Evolutionary conservation across 129 eudicot species (phyloP), one percentile per base, ranked within the genome.

Genomic region (Artemisia tridentata): DNA sequence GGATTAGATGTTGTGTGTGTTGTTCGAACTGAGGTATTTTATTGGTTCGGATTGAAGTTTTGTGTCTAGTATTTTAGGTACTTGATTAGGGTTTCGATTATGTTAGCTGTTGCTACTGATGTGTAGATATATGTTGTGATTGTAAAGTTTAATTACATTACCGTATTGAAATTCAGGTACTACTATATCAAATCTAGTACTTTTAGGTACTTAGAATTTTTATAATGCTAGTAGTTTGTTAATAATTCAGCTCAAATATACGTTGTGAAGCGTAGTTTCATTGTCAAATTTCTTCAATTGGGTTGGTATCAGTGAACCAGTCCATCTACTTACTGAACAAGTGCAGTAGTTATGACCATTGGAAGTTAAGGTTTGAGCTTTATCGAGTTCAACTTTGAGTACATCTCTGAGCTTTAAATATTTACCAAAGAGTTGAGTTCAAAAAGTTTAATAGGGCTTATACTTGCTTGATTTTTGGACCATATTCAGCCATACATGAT

Each of bases 21-120:
- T 51, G 20, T 52, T 31, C 2, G 11, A 21, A 38, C 11, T 38
- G 45, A 38, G 2, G 11, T 38, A 38, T 50, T 48, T 6, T 48
- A 1, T 25, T 16, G 62, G 51, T 16, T 4, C 6, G 4, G 10
- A 38, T 38, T 38, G 11, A 38, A 38, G 29, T 68, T 23, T 15
- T 15, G n/a, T 18, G 18, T 64, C 4, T 41, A 50, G 68, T 63
- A 63, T 27, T 55, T 55, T 63, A 63, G 13, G 68, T 38, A 38
- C 45, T 38, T 38, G 45, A 38, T 38, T 38, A 38, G 10, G 45
- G 45, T 38, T 38, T 38, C 45, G 45, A 38, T 38, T 38, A 6
- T 7, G 45, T 38, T 38, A 1, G 10, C 45, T 7, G 45, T 38
- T 38, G 45, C 45, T 6, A 38, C 45, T 38, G 45, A 38, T 38